Conservation (phyloP, 805 yeast species). For the Priceomyces castillae region DNA sequence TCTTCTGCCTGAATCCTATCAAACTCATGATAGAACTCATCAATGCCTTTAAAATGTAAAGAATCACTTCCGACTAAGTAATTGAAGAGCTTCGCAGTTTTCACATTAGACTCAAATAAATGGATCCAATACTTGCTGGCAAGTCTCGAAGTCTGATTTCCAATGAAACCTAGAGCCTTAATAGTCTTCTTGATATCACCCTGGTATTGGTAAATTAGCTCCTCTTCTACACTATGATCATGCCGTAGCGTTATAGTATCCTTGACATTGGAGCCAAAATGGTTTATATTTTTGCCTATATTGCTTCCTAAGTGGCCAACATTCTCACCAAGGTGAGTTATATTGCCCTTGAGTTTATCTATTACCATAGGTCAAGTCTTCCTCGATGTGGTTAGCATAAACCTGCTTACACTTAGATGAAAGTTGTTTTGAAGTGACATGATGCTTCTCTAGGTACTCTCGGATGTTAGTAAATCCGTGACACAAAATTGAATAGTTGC, state of each 20-base stretch:
- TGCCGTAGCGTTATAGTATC: conserved; percentile 11
- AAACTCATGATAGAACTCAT: conserved; percentile 28
- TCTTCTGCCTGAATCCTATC: conserved; percentile 25
- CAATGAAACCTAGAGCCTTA: conserved; percentile 43
- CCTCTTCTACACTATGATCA: conserved; percentile 34
- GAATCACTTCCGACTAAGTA: conserved; percentile 33
- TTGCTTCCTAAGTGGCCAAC: conserved; percentile 4
- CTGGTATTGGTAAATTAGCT: conserved; percentile 39
- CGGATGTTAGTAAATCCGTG: neutral
- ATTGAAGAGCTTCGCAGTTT: conserved; percentile 28
- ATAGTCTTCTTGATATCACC: conserved; percentile 41
- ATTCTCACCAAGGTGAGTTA: neutral
- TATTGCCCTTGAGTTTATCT: neutral
- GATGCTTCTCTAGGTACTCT: no score
- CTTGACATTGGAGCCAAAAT: conserved; percentile 14
- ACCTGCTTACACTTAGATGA: no score
- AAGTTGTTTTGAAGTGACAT: no score
- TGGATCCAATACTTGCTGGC: conserved; percentile 26
- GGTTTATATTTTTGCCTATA: conserved; percentile 9
- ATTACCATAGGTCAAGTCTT: conserved; percentile 2
- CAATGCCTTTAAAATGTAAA: conserved; percentile 34
- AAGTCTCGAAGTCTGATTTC: conserved; percentile 22
- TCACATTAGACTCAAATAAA: conserved; percentile 31
- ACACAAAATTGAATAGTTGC: neutral
- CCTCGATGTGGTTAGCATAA: no score